A percentile compares a stretch with the other conserved stretches of the same genome.
phyloP scores from a whole-genome alignment of 1,284 basidiomycete genomes.

The Trichosporon sp. region DNA sequence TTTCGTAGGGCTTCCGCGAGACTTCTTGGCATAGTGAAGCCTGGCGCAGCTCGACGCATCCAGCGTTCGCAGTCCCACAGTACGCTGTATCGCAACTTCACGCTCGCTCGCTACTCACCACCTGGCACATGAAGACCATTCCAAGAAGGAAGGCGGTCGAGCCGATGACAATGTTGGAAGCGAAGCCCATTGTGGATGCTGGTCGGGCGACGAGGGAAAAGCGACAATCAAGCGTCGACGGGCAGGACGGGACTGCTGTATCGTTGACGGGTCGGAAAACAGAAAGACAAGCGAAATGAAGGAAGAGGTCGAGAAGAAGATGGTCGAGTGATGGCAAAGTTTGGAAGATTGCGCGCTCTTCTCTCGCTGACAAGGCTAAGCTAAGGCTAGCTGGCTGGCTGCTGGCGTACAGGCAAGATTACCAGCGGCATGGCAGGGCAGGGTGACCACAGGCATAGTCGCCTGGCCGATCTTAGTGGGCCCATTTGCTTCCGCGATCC shows the following conservation, averaged over 20 bases:
- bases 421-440: no score
- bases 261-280: neutral
- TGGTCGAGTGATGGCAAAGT: neutral
- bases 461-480: neutral
- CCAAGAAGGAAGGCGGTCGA: slow-evolving; percentile 81
- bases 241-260: neutral
- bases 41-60: neutral
- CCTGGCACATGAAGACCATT: slow-evolving; percentile 74
- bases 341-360: neutral
- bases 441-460: neutral
- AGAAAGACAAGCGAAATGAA: neutral
- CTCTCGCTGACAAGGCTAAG: no score
- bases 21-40: neutral
- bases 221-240: neutral
- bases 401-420: neutral
- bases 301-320: neutral
- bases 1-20: neutral
- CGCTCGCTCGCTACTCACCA: slow-evolving; percentile 28
- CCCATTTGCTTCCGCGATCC: neutral
- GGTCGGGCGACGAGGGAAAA: neutral
- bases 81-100: neutral
- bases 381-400: no score
- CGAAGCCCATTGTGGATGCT: slow-evolving; percentile 65
- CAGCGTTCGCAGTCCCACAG: neutral
- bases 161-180: slow-evolving; percentile 71